phyloP scores from a whole-genome alignment of 345 rosid species.

The Odontarrhena argentea region DNA sequence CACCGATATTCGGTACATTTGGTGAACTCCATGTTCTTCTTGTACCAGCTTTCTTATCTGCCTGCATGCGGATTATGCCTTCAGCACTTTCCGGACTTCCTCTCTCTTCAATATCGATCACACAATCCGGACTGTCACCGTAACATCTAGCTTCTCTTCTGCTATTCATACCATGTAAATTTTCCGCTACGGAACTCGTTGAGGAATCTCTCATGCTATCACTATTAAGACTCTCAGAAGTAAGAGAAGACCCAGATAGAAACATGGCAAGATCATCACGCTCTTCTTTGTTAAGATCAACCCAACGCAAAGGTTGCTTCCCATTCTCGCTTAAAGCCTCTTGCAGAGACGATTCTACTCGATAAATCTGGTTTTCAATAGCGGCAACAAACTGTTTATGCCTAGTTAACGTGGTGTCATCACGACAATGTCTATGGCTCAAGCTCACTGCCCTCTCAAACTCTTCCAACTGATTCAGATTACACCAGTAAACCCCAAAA shows the following conservation, averaged over 20 bases:
- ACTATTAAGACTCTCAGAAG: constrained; percentile 39
- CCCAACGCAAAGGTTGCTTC: constrained; percentile 69
- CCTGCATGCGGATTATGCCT: constrained; percentile 38
- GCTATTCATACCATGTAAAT: constrained; percentile 34
- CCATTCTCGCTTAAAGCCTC: constrained; percentile 60
- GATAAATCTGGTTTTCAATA: constrained; percentile 63
- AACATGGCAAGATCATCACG: constrained; percentile 80
- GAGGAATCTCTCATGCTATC: constrained; percentile 39
- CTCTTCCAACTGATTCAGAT: constrained; percentile 67
- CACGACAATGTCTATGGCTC: constrained; percentile 55
- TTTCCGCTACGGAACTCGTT: constrained; percentile 40
- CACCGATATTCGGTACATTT: constrained; percentile 44
- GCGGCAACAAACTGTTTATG: constrained; percentile 76
- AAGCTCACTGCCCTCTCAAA: constrained; percentile 75
- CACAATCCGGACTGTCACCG: constrained; percentile 36
- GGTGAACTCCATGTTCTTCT: constrained; percentile 78
- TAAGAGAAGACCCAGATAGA: constrained; percentile 62
- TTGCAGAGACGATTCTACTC: constrained; percentile 60
- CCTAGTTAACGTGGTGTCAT: constrained; percentile 55
- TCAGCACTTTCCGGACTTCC: constrained; percentile 35
- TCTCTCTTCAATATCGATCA: constrained; percentile 41
- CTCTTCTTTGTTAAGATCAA: constrained; percentile 76
- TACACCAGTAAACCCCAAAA: not conserved
- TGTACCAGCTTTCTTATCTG: constrained; percentile 41
- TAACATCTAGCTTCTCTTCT: constrained; percentile 39